Percentiles rank a stretch among this genome's conserved stretches.
phyloP scores from a whole-genome alignment of 495 filamentous ascomycete genomes.

The Aspergillus bridgeri region DNA sequence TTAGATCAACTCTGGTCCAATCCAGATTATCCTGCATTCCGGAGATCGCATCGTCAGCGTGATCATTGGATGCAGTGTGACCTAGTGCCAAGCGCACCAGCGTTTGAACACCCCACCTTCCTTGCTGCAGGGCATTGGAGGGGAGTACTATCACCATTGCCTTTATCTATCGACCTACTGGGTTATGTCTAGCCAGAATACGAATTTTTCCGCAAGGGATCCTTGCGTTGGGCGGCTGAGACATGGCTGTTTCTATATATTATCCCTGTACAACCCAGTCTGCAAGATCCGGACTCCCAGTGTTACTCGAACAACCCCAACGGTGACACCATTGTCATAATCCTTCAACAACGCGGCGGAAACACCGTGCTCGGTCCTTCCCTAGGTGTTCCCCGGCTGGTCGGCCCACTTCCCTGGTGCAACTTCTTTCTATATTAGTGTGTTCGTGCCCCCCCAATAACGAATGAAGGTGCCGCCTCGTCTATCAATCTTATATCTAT shows the following conservation, averaged over 20 bases:
- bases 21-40: not conserved
- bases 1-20: not conserved
- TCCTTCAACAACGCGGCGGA: not conserved
- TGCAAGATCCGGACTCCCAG: not conserved
- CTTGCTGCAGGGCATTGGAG: not conserved
- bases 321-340: not conserved
- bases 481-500: constrained; percentile 10
- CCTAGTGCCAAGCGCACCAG: constrained; percentile 15
- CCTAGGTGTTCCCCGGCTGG: not conserved
- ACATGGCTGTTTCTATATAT: not conserved
- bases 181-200: not conserved
- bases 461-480: not conserved
- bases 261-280: not conserved
- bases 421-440: not conserved
- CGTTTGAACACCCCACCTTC: constrained; percentile 10
- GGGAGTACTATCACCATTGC: not conserved
- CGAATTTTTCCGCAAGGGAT: not conserved
- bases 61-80: constrained; percentile 6
- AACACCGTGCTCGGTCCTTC: not conserved
- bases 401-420: too few species aligned
- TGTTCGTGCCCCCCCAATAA: not conserved
- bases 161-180: not conserved
- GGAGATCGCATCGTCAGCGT: constrained; percentile 1
- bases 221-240: not conserved
- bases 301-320: not conserved